A percentile compares a stretch with the other conserved stretches of the same genome.
Evolutionary conservation across 129 eudicot genomes (phyloP).

Genomic region (Chrysanthemum lavandulifolium): DNA sequence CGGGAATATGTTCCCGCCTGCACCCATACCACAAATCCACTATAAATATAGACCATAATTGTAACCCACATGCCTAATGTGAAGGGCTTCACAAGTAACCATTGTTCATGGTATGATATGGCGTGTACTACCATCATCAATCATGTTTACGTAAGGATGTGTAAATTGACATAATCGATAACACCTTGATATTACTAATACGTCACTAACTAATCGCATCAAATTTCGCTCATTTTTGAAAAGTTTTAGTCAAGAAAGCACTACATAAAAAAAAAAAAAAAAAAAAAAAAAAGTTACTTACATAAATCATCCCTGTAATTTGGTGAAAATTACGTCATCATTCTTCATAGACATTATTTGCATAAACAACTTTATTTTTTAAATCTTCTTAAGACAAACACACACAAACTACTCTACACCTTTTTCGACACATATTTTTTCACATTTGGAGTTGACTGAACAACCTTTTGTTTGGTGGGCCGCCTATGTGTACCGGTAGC

Average conservation of each 20-base stretch:
- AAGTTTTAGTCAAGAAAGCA: neutral
- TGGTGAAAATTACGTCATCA: no score
- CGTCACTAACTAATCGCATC: conserved; percentile 35
- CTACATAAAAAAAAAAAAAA: neutral
- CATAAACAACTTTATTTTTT: no score
- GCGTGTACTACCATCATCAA: conserved; percentile 24
- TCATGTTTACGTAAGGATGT: conserved; percentile 48
- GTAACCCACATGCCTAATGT: conserved; percentile 49
- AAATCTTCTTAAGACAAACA: no score
- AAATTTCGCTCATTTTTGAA: neutral
- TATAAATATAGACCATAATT: conserved; percentile 34
- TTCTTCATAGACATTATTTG: no score
- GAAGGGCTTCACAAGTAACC: conserved; percentile 63
- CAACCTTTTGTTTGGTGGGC: no score
- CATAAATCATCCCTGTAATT: no score
- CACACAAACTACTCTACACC: no score
- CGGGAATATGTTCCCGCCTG: conserved; percentile 27
- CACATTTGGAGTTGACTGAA: no score
- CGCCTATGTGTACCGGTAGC: no score
- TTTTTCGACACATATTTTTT: no score
- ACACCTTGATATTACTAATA: conserved; percentile 37
- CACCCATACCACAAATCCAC: conserved; percentile 56
- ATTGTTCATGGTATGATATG: conserved; percentile 22
- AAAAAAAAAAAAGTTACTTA: no score
- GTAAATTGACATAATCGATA: conserved; percentile 46